Conservation (phyloP, 768 basidiomycete species). For the Hericium rajendrae region DNA sequence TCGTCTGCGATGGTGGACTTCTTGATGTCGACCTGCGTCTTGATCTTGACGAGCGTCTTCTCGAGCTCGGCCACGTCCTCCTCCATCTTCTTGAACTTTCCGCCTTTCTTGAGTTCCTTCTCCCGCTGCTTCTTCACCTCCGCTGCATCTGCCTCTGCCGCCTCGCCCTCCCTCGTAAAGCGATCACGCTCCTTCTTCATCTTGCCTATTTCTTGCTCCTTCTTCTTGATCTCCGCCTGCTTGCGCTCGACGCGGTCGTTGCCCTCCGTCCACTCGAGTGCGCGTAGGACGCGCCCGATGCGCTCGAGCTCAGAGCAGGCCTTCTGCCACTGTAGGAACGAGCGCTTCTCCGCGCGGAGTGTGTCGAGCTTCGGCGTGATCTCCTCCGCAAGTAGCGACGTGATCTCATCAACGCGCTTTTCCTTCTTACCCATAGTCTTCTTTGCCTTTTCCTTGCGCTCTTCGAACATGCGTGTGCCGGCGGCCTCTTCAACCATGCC, state of each 20-base stretch:
- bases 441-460: constrained; percentile 91
- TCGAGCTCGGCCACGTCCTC: constrained; percentile 71
- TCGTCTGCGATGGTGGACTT: constrained; percentile 71
- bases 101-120: constrained; percentile 85
- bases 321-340: constrained; percentile 87
- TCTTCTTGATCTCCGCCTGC: constrained; percentile 43
- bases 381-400: constrained; percentile 71
- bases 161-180: constrained; percentile 42
- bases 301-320: constrained; percentile 79
- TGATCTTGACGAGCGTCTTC: constrained; percentile 70
- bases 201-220: constrained; percentile 37
- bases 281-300: constrained; percentile 69
- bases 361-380: constrained; percentile 92
- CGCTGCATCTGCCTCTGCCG: constrained; percentile 56
- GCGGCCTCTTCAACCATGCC: constrained; percentile 99
- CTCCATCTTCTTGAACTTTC: constrained; percentile 80
- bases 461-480: constrained; percentile 98
- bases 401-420: constrained; percentile 88
- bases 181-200: constrained; percentile 40
- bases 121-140: constrained; percentile 71
- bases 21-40: constrained; percentile 81
- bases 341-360: constrained; percentile 80
- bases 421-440: constrained; percentile 98
- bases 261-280: constrained; percentile 78
- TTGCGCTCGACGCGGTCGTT: constrained; percentile 43